Evolutionary conservation across 2,329 filamentous ascomycete genomes (phyloP), one percentile per base, ranked within the genome.

Genomic region (Ophiocordyceps sinensis): DNA sequence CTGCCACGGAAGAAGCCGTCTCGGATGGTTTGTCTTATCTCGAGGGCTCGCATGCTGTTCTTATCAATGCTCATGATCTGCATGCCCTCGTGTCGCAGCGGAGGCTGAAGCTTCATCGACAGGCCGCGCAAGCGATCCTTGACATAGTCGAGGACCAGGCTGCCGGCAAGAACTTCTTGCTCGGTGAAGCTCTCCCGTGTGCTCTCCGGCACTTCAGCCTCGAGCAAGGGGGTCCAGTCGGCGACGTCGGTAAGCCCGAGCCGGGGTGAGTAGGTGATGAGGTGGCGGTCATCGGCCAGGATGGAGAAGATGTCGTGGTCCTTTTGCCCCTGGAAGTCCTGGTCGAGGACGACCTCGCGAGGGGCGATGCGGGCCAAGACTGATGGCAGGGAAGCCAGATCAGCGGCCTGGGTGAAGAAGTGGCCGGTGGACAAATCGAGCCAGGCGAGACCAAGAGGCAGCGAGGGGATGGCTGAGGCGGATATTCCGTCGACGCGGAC

Each of bases 381-480:
- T 10, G 88, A 86, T n/a, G 84, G 71, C 5, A 98, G 64, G 41
- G 79, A 78, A 39, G 74, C 67, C 8, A 88, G 61, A 17, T 79
- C 79, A 1, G 83, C 80, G 15, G 67, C 68, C 55, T 96, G 87
- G 0, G 87, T 94, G 53, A 79, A 86, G 61, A 98, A 98, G 52
- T 89, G 84, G 13, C 91, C 91, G 3, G 91, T 98, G 9, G 91
- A 95, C 23, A 96, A 65, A 60, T 98, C 91, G 37, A 96, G 67
- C 91, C 91, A 98, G 34, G 91, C 85, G 39, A 98, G 66, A 3
- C 91, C 91, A 43, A 93, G 66, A 37, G 62, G 61, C 40, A 49
- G 43, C 29, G 43, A 40, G 28, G 44, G 42, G 37, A 44, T 8
- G 7, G 17, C 30, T n/a, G 38, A 39, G 26, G 41, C 39, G 31